phyloP scores from a whole-genome alignment of 2,329 filamentous ascomycete genomes.

The Gaeumannomyces tritici region DNA sequence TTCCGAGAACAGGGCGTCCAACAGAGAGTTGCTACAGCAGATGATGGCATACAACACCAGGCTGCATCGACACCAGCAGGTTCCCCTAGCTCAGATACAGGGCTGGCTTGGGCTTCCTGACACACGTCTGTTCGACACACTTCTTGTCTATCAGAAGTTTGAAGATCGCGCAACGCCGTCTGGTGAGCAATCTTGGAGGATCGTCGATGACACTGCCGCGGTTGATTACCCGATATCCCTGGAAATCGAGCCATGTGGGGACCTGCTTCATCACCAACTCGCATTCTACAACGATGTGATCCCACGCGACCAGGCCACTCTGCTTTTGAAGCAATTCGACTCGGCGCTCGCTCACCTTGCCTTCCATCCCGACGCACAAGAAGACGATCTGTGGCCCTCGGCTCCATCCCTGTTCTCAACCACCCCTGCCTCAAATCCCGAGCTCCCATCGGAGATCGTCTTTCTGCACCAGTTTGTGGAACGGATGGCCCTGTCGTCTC shows the following conservation, averaged over 20 bases:
- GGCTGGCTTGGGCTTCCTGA: conserved; percentile 58
- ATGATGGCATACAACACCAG: conserved; percentile 58
- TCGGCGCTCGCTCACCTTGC: conserved; percentile 51
- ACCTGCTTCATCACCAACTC: conserved; percentile 49
- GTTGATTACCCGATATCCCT: conserved; percentile 75
- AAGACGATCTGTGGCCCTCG: conserved; percentile 25
- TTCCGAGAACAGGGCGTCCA: conserved; percentile 43
- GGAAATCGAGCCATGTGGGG: conserved; percentile 56
- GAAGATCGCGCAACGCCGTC: conserved; percentile 5
- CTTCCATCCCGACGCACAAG: conserved; percentile 29
- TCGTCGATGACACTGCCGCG: conserved; percentile 55
- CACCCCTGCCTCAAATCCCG: conserved; percentile 47
- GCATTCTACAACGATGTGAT: conserved; percentile 57
- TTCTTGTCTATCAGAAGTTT: conserved; percentile 73
- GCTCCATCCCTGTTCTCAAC: conserved; percentile 48
- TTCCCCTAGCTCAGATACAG: conserved; percentile 63
- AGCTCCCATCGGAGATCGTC: conserved; percentile 45
- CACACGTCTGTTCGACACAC: conserved; percentile 67
- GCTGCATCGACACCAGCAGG: conserved; percentile 61
- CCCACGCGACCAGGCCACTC: conserved; percentile 54
- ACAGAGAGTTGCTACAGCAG: conserved; percentile 44
- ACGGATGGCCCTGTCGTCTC: conserved; percentile 40
- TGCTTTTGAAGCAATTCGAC: conserved; percentile 67
- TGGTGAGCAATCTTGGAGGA: conserved; percentile 38
- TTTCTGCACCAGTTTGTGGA: conserved; percentile 77